Evolutionary conservation across 345 rosid species (phyloP), one percentile per base, ranked within the genome.

Genomic region (Pugionium dolabratum): DNA sequence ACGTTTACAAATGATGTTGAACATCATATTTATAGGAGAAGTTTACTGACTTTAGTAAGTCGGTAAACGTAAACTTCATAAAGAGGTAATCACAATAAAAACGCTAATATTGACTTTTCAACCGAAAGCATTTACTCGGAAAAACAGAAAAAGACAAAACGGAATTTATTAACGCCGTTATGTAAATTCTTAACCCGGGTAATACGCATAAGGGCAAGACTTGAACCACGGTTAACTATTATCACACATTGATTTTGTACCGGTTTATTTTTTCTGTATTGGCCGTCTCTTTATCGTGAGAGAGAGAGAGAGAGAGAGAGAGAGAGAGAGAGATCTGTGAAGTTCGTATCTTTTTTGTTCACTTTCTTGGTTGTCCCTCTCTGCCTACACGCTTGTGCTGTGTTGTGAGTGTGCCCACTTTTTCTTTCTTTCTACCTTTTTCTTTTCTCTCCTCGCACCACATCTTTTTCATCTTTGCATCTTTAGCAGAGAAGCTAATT

Each of bases 281-380:
- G 44, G n/a, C n/a, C n/a, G n/a, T n/a, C n/a, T n/a, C n/a, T 54
- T 1, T 30, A 41, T 47, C 44, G 70, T 10, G 55, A n/a, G n/a
- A n/a, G n/a, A n/a, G n/a, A n/a, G n/a, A n/a, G n/a, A n/a, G 40
- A 64, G 66, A 46, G 69, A 30, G 34, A 36, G 67, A 46, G 70
- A 45, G 69, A 36, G 40, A 35, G 60, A 44, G 67, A 72, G 62
- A 59, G 72, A 73, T 73, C 72, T 67, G 72, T 40, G 73, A 67
- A 54, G 69, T 67, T 60, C 2, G 35, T 53, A 74, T 74, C 73
- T 74, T 74, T 66, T 64, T 50, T 73, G n/a, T 73, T 33, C 63
- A 60, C 72, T 73, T 66, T 59, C 67, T 29, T 74, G 72, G 61
- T 73, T 73, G 68, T 67, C 77, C 60, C 43, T 73, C 64, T 67